A percentile compares a stretch with the other conserved stretches of the same genome.
Evolutionary conservation across 768 basidiomycete genomes (phyloP).

Genomic region (Amanita phalloides): DNA sequence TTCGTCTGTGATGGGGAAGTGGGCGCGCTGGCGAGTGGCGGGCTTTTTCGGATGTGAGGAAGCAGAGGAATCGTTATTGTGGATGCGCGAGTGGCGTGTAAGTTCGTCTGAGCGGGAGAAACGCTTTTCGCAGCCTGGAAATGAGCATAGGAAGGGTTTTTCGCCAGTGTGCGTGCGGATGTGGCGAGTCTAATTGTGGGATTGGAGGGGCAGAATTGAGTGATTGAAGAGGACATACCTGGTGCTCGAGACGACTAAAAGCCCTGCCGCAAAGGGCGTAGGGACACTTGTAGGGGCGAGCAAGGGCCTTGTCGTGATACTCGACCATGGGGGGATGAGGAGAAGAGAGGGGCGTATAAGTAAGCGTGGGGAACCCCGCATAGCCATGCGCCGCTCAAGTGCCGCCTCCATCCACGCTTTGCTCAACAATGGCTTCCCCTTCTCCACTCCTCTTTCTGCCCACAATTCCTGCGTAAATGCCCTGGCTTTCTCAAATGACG

Average conservation of each 20-base stretch:
- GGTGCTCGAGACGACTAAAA: constrained; percentile 93
- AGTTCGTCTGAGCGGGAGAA: constrained; percentile 98
- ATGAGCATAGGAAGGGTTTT: constrained; percentile 90
- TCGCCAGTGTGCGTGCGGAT: constrained; percentile 98
- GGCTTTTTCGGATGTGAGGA: constrained; percentile 16
- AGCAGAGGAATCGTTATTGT: constrained; percentile 47
- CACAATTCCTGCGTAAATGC: constrained; percentile 61
- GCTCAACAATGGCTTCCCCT: constrained; percentile 23
- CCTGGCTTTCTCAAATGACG: constrained; percentile 47
- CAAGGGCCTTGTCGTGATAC: constrained; percentile 21
- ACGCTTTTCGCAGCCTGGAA: constrained; percentile 92
- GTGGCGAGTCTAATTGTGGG: constrained; percentile 70
- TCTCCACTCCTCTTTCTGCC: constrained; percentile 27
- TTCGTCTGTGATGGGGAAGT: constrained; percentile 12
- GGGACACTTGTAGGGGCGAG: constrained; percentile 93
- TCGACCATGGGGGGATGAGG: background rate
- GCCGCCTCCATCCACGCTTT: constrained; percentile 12
- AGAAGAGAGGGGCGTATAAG: constrained; percentile 3
- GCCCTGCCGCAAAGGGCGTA: constrained; percentile 86
- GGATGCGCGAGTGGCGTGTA: constrained; percentile 91
- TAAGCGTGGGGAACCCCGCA: background rate
- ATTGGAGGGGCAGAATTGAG: constrained; percentile 6
- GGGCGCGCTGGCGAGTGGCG: constrained; percentile 6
- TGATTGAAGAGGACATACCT: constrained; percentile 35
- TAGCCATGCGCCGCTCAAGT: constrained; percentile 8